Evolutionary conservation across 768 basidiomycete genomes (phyloP).

Genomic region (Suillus lakei): DNA sequence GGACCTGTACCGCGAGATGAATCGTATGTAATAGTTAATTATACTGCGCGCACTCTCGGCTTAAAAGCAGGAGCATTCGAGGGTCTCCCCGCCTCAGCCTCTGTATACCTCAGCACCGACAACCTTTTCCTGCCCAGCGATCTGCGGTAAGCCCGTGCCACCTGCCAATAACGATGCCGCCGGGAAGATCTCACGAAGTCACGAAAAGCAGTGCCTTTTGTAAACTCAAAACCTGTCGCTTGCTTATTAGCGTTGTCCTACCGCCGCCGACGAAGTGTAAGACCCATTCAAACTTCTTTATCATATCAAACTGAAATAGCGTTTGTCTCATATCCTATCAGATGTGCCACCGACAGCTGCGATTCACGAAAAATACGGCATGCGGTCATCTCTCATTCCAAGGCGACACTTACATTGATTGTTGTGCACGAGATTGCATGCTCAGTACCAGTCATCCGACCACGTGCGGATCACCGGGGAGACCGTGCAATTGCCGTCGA

Average conservation of each 20-base stretch:
- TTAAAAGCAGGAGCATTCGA: constrained; percentile 14
- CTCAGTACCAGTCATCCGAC: constrained; percentile 55
- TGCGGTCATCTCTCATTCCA: constrained; percentile 62
- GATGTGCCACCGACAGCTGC: constrained; percentile 72
- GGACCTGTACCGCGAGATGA: constrained; percentile 13
- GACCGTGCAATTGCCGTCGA: constrained; percentile 54
- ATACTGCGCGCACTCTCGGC: constrained; percentile 9
- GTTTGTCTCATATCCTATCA: constrained; percentile 5
- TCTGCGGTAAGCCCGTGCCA: constrained; percentile 5
- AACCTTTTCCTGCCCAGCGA: constrained; percentile 5
- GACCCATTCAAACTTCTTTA: constrained; percentile 16
- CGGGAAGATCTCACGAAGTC: constrained; percentile 17
- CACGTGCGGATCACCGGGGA: constrained; percentile 42
- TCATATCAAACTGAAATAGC: constrained; percentile 15
- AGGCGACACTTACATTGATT: constrained; percentile 55
- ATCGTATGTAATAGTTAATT: constrained; percentile 23
- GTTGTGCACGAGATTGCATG: constrained; percentile 47
- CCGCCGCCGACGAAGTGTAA: constrained; percentile 55
- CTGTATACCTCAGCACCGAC: neutral
- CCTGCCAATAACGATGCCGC: constrained; percentile 8
- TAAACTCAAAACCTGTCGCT: constrained; percentile 17
- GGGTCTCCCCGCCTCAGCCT: neutral
- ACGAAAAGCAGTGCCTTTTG: constrained; percentile 20
- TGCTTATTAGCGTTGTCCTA: constrained; percentile 41
- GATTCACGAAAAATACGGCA: constrained; percentile 49